Evolutionary conservation across 352 stramenopile species (phyloP).

Genomic region (Phytophthora rubi): DNA sequence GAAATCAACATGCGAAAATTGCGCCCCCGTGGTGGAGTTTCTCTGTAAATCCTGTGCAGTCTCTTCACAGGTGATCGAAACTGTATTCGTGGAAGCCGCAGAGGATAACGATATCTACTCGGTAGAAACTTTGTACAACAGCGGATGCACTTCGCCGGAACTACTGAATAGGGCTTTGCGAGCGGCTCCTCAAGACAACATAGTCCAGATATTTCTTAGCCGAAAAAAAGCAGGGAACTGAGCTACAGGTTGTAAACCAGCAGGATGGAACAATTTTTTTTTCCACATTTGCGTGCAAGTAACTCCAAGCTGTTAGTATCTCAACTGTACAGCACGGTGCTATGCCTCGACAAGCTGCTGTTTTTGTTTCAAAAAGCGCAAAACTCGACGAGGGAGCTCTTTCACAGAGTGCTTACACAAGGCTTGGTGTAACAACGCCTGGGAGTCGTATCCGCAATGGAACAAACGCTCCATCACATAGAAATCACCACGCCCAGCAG

Average conservation of each 20-base stretch:
- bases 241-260: neutral
- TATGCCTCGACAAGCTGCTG: neutral
- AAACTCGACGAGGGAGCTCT: constrained; percentile 1
- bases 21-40: neutral
- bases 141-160: neutral
- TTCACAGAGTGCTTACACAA: neutral
- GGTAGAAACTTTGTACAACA: constrained; percentile 3
- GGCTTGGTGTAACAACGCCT: neutral
- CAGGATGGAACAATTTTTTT: neutral
- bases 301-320: too few species aligned
- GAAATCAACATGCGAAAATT: neutral
- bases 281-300: neutral
- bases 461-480: constrained; percentile 15
- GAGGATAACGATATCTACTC: neutral
- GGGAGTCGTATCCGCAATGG: neutral
- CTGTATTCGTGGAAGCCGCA: neutral
- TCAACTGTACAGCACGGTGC: too few species aligned
- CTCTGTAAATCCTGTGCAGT: neutral
- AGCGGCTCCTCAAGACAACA: neutral
- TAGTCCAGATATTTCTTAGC: neutral
- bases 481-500: constrained; percentile 1
- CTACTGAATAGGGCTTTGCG: constrained; percentile 3
- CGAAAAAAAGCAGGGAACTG: neutral
- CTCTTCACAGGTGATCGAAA: neutral
- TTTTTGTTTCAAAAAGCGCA: constrained; percentile 6